phyloP scores from a whole-genome alignment of 129 eudicot genomes.

The Dittrichia graveolens region DNA sequence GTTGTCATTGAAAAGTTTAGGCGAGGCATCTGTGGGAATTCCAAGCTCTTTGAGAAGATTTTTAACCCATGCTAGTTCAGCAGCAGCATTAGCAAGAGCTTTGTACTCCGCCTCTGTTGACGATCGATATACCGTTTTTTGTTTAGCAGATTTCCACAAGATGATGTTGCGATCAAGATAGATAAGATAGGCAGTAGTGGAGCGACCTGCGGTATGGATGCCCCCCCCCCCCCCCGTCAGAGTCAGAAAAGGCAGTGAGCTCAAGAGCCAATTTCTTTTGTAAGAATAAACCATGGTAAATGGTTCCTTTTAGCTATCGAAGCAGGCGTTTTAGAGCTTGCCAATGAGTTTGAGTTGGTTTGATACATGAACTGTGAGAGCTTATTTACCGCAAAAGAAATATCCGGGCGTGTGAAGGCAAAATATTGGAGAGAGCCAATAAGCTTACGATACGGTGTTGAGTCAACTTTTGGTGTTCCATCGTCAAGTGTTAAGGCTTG shows the following conservation, averaged over 20 bases:
- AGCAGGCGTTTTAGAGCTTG: background rate
- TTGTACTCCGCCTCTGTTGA: background rate
- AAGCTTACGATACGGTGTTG: background rate
- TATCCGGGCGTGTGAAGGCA: background rate
- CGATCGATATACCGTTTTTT: background rate
- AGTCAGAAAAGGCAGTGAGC: too few species aligned
- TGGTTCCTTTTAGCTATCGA: background rate
- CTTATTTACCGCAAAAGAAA: background rate
- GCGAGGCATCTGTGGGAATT: background rate
- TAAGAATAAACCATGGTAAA: background rate
- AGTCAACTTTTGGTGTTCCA: background rate
- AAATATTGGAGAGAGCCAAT: background rate
- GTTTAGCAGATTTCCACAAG: background rate
- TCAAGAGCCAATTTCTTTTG: too few species aligned
- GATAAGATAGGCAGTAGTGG: background rate
- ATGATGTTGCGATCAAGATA: too few species aligned
- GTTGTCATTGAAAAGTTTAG: background rate
- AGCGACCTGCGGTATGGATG: background rate
- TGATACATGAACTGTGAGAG: background rate
- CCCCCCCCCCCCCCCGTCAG: background rate
- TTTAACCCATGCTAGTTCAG: conserved; percentile 3
- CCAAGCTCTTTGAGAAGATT: conserved; percentile 6
- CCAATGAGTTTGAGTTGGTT: background rate
- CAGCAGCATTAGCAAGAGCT: background rate
- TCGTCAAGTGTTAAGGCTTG: background rate